phyloP scores from a whole-genome alignment of 129 eudicot species.

The Tagetes erecta region DNA sequence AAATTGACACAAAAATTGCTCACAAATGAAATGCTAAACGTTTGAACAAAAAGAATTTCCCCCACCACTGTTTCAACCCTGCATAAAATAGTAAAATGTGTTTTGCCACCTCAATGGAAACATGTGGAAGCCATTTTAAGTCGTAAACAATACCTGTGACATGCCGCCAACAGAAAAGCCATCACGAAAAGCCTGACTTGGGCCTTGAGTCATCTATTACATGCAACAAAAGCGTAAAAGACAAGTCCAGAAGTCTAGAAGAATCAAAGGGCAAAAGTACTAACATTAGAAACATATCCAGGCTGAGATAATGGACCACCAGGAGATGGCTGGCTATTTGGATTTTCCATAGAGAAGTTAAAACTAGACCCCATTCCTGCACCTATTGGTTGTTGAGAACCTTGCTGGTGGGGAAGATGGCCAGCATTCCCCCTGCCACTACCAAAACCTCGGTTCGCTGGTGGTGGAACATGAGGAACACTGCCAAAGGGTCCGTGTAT shows the following conservation, averaged over 20 bases:
- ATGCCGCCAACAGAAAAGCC: slow-evolving; percentile 94
- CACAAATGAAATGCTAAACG: not conserved
- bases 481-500: slow-evolving; percentile 91
- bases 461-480: slow-evolving; percentile 71
- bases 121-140: not conserved
- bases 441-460: slow-evolving; percentile 82
- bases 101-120: not conserved
- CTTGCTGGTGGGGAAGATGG: slow-evolving; percentile 69
- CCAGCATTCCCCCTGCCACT: slow-evolving; percentile 84
- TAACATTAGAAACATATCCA: slow-evolving; percentile 78
- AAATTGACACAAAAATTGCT: not conserved
- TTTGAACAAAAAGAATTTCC: not conserved
- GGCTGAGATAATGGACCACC: slow-evolving; percentile 93
- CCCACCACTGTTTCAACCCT: not conserved
- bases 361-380: slow-evolving; percentile 62
- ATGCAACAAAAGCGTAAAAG: slow-evolving; percentile 2
- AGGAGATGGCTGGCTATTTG: slow-evolving; percentile 77
- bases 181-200: slow-evolving; percentile 77
- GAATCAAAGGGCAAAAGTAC: slow-evolving; percentile 20
- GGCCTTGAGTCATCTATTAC: slow-evolving; percentile 75
- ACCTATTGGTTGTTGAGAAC: slow-evolving; percentile 73
- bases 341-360: slow-evolving; percentile 69
- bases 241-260: not conserved
- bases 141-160: slow-evolving; percentile 70
- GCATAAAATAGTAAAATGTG: too few species aligned